Evolutionary conservation across 768 basidiomycete species (phyloP), one percentile per base, ranked within the genome.

Genomic region (Lyophyllum semitale): DNA sequence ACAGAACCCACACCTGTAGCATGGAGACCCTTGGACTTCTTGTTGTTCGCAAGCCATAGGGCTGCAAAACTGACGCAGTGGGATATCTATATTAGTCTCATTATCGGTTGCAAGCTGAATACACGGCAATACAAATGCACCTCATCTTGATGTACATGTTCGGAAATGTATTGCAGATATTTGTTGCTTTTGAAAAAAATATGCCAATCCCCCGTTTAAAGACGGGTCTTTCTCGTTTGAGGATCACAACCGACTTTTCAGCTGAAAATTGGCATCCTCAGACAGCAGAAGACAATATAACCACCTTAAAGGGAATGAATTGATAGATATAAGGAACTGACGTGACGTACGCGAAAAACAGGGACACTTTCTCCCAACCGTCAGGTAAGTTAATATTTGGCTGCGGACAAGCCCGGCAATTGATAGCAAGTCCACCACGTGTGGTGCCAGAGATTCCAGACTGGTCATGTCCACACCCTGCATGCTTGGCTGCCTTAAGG

Each of bases 21-120:
- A 6, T 57, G 30, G 20, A 69, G 40, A 1, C 66, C 68, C 20
- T 50, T 59, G 1, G 64, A 60, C 15, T 54, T 55, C 52, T 61
- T 66, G 3, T 47, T 65, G 33, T 68, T 64, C 7, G 62, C 66
- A 12, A 65, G 47, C 1, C 53, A 58, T 4, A 71, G 30, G 4
- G 70, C 70, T 3, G 57, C 59, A 45, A 71, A 68, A 3, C 61
- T 66, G 13, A 64, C 60, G 47, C 70, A 71, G 23, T 54, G 60
- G 55, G 66, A 66, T 22, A 68, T 67, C 67, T 67, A 33, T n/a
- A n/a, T n/a, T n/a, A n/a, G n/a, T n/a, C n/a, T n/a, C n/a, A n/a
- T n/a, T n/a, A n/a, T n/a, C n/a, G n/a, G 35, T 30, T n/a, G n/a
- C n/a, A n/a, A n/a, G n/a, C n/a, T n/a, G n/a, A n/a, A n/a, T n/a